Evolutionary conservation across 169 alveolate species (phyloP), one percentile per base, ranked within the genome.

Genomic region (Eimeria tenella): DNA sequence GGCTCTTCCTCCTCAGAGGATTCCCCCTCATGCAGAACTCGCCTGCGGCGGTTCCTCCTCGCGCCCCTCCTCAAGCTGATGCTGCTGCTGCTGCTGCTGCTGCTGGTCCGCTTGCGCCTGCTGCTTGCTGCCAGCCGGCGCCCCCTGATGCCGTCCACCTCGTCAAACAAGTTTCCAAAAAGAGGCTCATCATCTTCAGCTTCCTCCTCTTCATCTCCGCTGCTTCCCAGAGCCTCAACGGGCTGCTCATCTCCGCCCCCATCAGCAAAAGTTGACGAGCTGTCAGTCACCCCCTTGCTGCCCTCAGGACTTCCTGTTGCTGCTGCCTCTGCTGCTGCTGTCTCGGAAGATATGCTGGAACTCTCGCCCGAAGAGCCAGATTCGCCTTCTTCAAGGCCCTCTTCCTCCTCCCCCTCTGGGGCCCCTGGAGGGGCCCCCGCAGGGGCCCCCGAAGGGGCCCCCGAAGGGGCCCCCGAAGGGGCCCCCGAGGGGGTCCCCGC

Each of bases 201-300:
- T n/a, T n/a, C n/a, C n/a, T n/a, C n/a, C n/a, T 63, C 73, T 11
- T n/a, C 15, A 63, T 63, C 73, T n/a, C 73, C 21, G 73, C 73
- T 63, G 21, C 42, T 19, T 15, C 9, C 15, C 42, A 25, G 25
- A 5, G 5, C 15, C 25, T 63, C 73, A 0, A 6, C 73, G 7
- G 73, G 42, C 21, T 5, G 42, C 73, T 63, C 73, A 6, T 63
- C 73, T 15, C 21, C 73, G 0, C 9, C 73, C 15, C 23, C 73
- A 5, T n/a, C 73, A 63, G 73, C 73, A 11, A 15, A n/a, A 31
- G 9, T 8, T 4, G 73, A 11, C 23, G 42, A 19, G 73, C 73
- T 63, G 73, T 25, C 21, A 31, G 42, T 31, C 42, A 31, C 42
- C 42, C 42, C 42, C 42, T 0, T 63, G 73, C 21, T 63, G 73